Conservation (phyloP, 306 rosid genomes). For the Prunus padus region DNA sequence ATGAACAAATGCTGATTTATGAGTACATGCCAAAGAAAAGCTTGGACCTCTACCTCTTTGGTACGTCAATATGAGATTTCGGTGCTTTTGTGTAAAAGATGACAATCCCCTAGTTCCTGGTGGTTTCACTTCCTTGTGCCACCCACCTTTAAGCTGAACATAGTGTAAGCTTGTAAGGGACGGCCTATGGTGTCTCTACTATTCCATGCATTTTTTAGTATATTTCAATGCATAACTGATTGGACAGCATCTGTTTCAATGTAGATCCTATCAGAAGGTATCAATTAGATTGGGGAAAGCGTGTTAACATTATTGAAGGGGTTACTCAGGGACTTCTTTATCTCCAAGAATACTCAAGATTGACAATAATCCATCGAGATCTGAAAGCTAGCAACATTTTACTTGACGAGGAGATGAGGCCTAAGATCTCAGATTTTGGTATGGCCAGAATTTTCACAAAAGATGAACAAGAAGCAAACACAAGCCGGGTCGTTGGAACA, state of each 20-base stretch:
- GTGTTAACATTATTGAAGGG: constrained; percentile 35
- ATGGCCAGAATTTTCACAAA: constrained; percentile 32
- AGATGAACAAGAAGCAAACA: constrained; percentile 34
- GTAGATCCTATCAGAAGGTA: constrained; percentile 16
- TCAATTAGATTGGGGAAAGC: constrained; percentile 31
- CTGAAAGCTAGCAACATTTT: constrained; percentile 41
- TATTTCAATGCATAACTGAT: not conserved
- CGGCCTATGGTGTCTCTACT: not conserved
- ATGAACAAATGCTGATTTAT: not conserved
- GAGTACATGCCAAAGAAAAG: constrained; percentile 6
- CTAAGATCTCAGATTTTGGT: constrained; percentile 45
- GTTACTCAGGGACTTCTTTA: constrained; percentile 39
- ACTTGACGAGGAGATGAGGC: constrained; percentile 20
- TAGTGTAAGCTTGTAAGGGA: not conserved
- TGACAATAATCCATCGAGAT: constrained; percentile 34
- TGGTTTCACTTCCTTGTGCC: not conserved
- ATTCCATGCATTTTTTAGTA: not conserved
- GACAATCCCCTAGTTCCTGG: not conserved
- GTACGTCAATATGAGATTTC: constrained; percentile 21
- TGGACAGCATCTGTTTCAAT: not conserved
- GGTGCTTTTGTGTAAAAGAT: constrained; percentile 5
- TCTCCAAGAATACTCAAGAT: constrained; percentile 37
- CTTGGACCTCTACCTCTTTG: constrained; percentile 23
- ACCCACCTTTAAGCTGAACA: not conserved
- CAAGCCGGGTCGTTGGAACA: constrained; percentile 39